Base-by-base conservation (phyloP, 1,284 basidiomycete species). In the Tylopilus orsonianus region DNA sequence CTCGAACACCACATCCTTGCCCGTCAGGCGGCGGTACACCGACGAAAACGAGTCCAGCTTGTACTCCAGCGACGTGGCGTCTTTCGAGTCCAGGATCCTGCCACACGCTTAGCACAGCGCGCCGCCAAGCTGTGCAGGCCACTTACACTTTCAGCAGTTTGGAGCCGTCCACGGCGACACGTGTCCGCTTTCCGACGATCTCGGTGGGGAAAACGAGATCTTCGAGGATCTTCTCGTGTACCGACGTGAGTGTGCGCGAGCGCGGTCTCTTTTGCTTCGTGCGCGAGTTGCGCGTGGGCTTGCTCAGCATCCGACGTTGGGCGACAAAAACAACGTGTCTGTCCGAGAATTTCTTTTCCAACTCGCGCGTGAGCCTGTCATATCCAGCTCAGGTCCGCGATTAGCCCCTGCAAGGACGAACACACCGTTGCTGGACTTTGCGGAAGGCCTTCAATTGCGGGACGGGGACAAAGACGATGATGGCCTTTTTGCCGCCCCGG, bases 311-410 rank as follows among this genome's bases (percentile, higher is more conserved):
- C 69, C 96, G 89, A 72, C 97, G 94, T 78, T 99, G 97, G 50
- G 92, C 95, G 69, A 99, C 86, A 72, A 99, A 99, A 56, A 99
- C 91, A 70, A 99, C 93, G 76, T 97, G 96, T 68, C 94, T 88
- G 75, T 97, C 93, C 46, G 95, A 93, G 79, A 99, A 98, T 79
- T 99, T 99, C 86, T 99, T 99, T 85, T 99, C 97, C 68, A 99
- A 85, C 74, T 99, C 96, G 55, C 95, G 89, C 60, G 94, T 97
- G 69, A 99, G 87, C 73, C 95, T 98, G 69, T 18, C 9, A n/a
- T 13, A 46, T 35, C 20, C 41, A 12, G 34, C 44, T 46, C 56
- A 56, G 35, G 30, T 46, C 30, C 36, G 14, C 18, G 40, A 37
- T 30, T 42, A 44, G 37, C 27, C 16, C 29, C 14, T 8, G 23